Percentiles rank a stretch among this genome's conserved stretches.
Conservation (phyloP, 225 moss, liverwort and hornwort genomes). For the Marchantia polymorpha region DNA sequence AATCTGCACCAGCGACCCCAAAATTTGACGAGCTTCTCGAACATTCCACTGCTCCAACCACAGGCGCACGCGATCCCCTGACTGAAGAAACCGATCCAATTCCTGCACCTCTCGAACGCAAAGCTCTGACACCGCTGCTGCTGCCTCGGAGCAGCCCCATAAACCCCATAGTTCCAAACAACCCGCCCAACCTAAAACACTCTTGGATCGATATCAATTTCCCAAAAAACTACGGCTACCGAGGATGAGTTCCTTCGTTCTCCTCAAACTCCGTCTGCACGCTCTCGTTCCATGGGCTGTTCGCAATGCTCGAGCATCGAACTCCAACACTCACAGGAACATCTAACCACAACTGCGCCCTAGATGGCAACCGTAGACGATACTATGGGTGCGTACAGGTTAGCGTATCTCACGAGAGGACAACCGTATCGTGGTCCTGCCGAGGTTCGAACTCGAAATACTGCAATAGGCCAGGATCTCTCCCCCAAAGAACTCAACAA, state of each 20-base stretch:
- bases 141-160: slow-evolving; percentile 18
- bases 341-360: no score
- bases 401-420: no score
- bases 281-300: neutral
- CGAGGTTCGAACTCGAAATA: no score
- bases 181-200: neutral
- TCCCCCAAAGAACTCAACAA: no score
- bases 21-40: neutral
- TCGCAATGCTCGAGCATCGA: no score
- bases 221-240: neutral
- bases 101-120: slow-evolving; percentile 2
- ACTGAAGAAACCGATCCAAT: neutral
- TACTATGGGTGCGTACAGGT: no score
- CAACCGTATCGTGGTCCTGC: no score
- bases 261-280: neutral
- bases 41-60: neutral
- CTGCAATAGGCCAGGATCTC: no score
- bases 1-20: neutral
- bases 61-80: neutral
- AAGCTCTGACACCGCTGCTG: neutral
- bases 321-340: no score
- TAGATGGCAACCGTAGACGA: no score
- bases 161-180: slow-evolving; percentile 11
- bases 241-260: no score
- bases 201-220: neutral